Conservation (phyloP, 1,284 basidiomycete species). For the Microbotryomycetes sp. region DNA sequence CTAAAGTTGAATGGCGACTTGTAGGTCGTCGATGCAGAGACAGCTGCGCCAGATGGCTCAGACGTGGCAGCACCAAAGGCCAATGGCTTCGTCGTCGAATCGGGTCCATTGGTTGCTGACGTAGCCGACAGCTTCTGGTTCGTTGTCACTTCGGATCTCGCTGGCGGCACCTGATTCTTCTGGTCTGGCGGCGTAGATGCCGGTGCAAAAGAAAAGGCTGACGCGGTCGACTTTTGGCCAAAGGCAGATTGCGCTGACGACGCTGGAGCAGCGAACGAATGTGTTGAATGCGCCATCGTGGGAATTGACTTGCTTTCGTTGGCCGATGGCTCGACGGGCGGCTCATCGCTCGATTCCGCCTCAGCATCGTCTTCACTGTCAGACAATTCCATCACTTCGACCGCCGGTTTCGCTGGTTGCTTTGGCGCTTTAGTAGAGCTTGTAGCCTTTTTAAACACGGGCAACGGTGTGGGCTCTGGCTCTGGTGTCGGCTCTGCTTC, state of each 20-base stretch:
- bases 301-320: neutral
- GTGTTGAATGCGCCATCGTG: too few relatives aligned
- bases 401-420: neutral
- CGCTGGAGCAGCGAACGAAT: too few relatives aligned
- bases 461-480: neutral
- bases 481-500: neutral
- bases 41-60: neutral
- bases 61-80: neutral
- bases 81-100: neutral
- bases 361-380: conserved; percentile 14
- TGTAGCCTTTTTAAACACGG: neutral
- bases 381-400: conserved; percentile 18
- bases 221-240: neutral
- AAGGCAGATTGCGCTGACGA: too few relatives aligned
- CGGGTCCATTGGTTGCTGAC: neutral
- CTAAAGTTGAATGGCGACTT: too few relatives aligned
- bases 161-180: neutral
- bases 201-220: neutral
- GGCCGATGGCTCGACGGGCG: neutral
- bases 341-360: neutral
- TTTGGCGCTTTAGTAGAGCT: neutral
- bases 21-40: too few relatives aligned
- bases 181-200: neutral
- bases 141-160: neutral
- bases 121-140: neutral